A percentile compares a stretch with the other conserved stretches of the same genome.
These are phyloP conservation scores for Acacia concinna DNA, from an alignment of 331 rosid genomes.

Conservation along the genomic window DNA sequence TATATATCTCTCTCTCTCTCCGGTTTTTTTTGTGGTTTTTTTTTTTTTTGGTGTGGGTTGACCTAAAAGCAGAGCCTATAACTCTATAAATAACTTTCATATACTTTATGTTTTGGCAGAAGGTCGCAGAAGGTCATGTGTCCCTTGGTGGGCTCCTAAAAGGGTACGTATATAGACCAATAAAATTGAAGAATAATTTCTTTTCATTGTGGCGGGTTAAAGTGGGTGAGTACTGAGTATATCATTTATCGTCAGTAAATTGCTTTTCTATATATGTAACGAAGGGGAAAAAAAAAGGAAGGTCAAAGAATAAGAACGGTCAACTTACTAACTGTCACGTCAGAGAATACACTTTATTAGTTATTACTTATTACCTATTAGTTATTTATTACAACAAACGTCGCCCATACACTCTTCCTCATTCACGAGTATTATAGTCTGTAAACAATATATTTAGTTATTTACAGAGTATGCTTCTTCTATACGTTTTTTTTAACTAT, in stretches of 20 bases:
- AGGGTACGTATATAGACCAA: neutral
- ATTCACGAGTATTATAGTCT: neutral
- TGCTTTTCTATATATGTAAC: neutral
- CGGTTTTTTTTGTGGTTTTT: too few relatives aligned
- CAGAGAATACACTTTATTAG: neutral
- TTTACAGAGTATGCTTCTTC: neutral
- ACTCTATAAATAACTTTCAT: neutral
- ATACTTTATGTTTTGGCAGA: neutral
- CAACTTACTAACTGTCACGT: neutral
- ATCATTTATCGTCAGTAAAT: neutral
- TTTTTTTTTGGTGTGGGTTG: neutral
- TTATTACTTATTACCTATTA: too few relatives aligned
- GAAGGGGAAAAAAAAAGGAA: neutral
- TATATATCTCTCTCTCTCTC: too few relatives aligned
- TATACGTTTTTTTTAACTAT: too few relatives aligned
- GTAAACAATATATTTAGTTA: too few relatives aligned
- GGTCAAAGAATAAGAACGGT: neutral
- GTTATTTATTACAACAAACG: neutral
- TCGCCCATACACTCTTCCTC: neutral
- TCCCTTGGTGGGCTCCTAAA: neutral
- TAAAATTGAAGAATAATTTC: neutral
- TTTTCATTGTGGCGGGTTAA: conserved; percentile 10
- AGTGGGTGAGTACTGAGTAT: neutral
- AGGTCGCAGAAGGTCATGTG: neutral
- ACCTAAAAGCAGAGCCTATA: neutral